Evolutionary conservation across 306 rosid species (phyloP), one percentile per base, ranked within the genome.

Genomic region (Aeschynomene evenia): DNA sequence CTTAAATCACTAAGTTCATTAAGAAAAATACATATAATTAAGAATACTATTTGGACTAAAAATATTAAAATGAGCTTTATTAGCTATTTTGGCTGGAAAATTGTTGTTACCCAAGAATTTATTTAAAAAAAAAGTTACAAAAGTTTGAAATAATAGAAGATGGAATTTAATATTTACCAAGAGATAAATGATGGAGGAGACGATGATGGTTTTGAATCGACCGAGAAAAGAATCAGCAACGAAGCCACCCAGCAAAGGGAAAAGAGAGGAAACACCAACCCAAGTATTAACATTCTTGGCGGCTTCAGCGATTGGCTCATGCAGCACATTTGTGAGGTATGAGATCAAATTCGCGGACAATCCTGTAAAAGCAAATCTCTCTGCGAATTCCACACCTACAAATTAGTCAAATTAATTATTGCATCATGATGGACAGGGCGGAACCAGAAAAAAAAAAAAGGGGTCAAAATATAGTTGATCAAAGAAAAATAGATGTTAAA

Each of bases 301-400:
- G 2, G 83, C 88, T 1, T 43, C 63, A 6, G 65, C 21, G 0
- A 24, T 2, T n/a, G 85, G 60, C 59, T 81, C 74, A 9, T 67
- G 9, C 14, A 80, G 74, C 46, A 49, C 81, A 11, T 70, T 51
- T 29, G 74, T 77, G 56, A 83, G 65, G 54, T 76, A 83, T 23
- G 37, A 51, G 16, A 83, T 70, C 50, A 83, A 61, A 51, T 77
- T 83, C 1, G 72, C 15, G 0, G 61, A 29, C 34, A 83, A 16
- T 1, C 87, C 87, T 34, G 59, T 39, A 33, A 8, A 76, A 0
- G 78, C 71, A 65, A 83, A 83, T 29, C 74, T 62, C 39, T 76
- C 77, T n/a, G 87, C 87, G 7, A 78, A 37, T 54, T 83, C 87
- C 54, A 80, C 68, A n/a, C 46, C 87, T 83, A 61, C 48, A 34